Evolutionary conservation across 2,329 filamentous ascomycete species (phyloP).

Genomic region (Calonectria montana): DNA sequence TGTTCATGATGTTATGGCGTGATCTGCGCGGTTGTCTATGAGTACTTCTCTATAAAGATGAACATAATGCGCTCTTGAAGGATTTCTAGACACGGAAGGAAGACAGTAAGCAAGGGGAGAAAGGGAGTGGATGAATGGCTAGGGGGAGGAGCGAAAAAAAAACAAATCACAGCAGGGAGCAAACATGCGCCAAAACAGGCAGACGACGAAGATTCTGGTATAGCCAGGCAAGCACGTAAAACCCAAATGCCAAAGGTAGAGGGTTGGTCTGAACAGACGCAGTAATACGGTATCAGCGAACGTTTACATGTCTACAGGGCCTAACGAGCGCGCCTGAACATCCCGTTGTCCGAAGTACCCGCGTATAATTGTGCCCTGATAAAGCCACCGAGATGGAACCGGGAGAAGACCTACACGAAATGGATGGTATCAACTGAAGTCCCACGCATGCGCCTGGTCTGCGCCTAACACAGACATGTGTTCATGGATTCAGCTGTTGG

Average conservation of each 20-base stretch:
- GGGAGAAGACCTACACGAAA: not conserved
- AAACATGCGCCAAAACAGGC: not conserved
- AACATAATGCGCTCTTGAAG: not conserved
- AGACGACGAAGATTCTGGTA: not conserved
- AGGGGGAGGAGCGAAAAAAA: not conserved
- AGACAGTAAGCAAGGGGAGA: not conserved
- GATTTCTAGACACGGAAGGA: not conserved
- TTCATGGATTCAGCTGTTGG: not conserved
- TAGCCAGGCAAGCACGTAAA: too few relatives aligned
- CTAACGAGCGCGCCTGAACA: not conserved
- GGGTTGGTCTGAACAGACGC: too few relatives aligned
- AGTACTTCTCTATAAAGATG: not conserved
- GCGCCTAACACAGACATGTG: too few relatives aligned
- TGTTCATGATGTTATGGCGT: conserved; percentile 32
- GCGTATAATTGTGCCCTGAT: too few relatives aligned
- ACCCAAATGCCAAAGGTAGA: too few relatives aligned
- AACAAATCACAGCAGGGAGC: not conserved
- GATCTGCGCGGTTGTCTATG: not conserved
- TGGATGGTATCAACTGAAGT: not conserved
- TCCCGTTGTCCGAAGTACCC: too few relatives aligned
- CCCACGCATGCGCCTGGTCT: not conserved
- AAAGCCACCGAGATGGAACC: not conserved
- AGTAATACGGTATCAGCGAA: too few relatives aligned
- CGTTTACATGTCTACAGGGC: not conserved
- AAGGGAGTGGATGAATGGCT: not conserved